A percentile compares a stretch with the other conserved stretches of the same genome.
Conservation (phyloP, 345 rosid species). For the Bruguiera gymnorhiza region DNA sequence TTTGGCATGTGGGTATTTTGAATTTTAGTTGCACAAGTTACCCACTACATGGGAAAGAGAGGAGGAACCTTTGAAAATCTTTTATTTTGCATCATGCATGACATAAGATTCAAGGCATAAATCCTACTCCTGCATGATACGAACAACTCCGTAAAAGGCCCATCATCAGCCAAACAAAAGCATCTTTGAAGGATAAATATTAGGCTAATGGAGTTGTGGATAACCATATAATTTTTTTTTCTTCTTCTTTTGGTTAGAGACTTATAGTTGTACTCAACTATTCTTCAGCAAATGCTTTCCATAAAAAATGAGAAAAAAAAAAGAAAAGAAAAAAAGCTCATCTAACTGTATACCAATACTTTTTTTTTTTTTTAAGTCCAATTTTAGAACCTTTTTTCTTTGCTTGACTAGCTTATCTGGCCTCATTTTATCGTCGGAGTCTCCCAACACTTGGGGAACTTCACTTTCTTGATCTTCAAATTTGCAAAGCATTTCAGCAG, state of each 20-base stretch:
- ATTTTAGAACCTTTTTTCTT: slow-evolving; percentile 20
- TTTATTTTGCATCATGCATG: slow-evolving; percentile 44
- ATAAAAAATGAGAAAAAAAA: no score
- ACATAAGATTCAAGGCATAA: slow-evolving; percentile 44
- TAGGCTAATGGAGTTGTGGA: slow-evolving; percentile 27
- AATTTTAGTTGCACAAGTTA: slow-evolving; percentile 70
- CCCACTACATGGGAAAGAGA: slow-evolving; percentile 37
- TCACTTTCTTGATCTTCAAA: not conserved
- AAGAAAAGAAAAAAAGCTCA: not conserved
- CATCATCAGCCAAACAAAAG: slow-evolving; percentile 47
- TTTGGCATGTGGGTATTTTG: slow-evolving; percentile 55
- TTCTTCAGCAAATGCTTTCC: slow-evolving; percentile 27
- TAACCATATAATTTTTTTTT: slow-evolving; percentile 38
- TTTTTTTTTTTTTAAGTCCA: slow-evolving; percentile 19
- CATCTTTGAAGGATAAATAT: slow-evolving; percentile 46
- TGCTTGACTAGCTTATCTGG: slow-evolving; percentile 21
- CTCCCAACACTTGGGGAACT: slow-evolving; percentile 15
- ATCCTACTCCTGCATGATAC: slow-evolving; percentile 34
- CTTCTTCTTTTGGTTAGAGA: slow-evolving; percentile 9
- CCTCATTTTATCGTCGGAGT: slow-evolving; percentile 5
- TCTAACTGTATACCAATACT: not conserved
- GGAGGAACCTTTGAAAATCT: slow-evolving; percentile 31
- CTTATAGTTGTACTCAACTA: slow-evolving; percentile 11
- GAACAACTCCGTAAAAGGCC: slow-evolving; percentile 29
- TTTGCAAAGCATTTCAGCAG: not conserved